Conservation (phyloP, 139 green algal species). For the Chlamydomonas incerta region DNA sequence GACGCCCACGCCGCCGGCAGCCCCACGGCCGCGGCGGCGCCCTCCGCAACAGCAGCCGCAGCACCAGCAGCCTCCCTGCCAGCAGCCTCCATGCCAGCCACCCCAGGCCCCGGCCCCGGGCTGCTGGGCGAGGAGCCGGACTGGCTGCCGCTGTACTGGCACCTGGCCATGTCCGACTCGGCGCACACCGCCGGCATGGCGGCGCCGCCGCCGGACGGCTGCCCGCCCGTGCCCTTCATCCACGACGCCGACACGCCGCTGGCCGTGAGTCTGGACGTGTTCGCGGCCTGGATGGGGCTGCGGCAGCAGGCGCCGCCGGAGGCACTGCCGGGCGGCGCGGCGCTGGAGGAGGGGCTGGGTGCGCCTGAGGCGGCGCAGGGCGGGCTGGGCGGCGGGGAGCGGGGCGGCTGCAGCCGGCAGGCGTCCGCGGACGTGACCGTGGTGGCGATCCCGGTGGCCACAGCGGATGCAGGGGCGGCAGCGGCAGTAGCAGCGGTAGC, state of each 20-base stretch:
- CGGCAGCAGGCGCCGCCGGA: not conserved
- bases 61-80: no score
- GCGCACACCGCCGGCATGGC: constrained; percentile 8
- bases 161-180: constrained; percentile 30
- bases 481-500: not conserved
- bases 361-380: not conserved
- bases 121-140: not conserved
- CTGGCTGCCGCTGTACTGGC: constrained; percentile 42
- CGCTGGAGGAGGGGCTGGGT: not conserved
- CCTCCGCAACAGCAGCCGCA: not conserved
- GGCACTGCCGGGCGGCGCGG: not conserved
- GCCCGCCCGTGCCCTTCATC: constrained; percentile 33
- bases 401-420: no score
- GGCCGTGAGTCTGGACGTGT: constrained; percentile 12
- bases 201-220: constrained; percentile 26
- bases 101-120: not conserved
- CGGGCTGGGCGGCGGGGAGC: no score
- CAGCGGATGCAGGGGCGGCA: no score
- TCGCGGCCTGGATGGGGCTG: constrained; percentile 37
- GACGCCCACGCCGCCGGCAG: no score
- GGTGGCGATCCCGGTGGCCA: not conserved
- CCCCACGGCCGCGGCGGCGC: no score
- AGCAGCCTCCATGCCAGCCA: not conserved
- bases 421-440: no score
- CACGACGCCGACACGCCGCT: constrained; percentile 33